Base-by-base conservation (phyloP, 148 eudicot species). In the Nyssa sinensis region DNA sequence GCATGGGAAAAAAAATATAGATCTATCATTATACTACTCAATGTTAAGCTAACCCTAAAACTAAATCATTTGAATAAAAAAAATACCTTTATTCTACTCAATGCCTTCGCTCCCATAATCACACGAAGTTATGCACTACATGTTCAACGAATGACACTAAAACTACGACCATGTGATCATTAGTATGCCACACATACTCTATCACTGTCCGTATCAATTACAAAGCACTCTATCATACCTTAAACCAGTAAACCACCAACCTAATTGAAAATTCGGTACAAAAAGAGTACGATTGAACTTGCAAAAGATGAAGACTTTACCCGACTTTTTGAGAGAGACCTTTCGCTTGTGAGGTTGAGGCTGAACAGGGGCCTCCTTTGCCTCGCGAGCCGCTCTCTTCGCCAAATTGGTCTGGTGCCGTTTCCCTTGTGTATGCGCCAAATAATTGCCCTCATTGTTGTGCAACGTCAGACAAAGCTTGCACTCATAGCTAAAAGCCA, bases 371-470 rank as follows among this genome's bases (percentile, higher is more conserved):
- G 97, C 90, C n/a, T 94, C 98, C 74, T 90, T 92, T 7, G 98
- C 98, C 76, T 94, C 98, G 4, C 98, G 97, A 81, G 97, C 96
- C 39, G 98, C 98, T 78, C 98, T 77, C 78, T 94, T 94, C 2
- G 97, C 97, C 88, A 94, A 80, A 79, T 94, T 94, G 34, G 98
- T 92, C 87, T 94, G 98, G 71, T 94, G 98, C 1, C 98, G 88
- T 73, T 94, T 94, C 31, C 98, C 98, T 57, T 94, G 98, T 3
- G 98, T 94, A 61, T 94, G 98, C 31, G 98, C 98, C 96, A 94
- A 85, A 81, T 94, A 94, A 59, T 94, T 94, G 13, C 98, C 98
- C 86, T 94, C 98, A 68, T 94, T 94, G 81, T 94, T 94, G 79
- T 94, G 98, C 78, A 94, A 66, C 5, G 98, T 94, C 57, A 94